Base-by-base conservation (phyloP, 2,329 filamentous ascomycete species). In the Lojkania enalia region DNA sequence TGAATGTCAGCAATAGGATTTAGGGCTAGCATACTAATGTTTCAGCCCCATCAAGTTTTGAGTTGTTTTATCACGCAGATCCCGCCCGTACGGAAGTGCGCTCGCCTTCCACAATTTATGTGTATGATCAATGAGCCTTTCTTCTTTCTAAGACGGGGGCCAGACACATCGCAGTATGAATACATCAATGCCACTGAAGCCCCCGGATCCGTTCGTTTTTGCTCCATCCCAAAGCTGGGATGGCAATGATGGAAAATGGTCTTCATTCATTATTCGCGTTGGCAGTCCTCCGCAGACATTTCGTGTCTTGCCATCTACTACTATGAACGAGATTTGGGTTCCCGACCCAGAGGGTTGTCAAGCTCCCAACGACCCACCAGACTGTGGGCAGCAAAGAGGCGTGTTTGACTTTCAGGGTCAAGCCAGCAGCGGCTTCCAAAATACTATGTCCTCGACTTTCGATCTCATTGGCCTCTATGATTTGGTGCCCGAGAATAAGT, bases 201-300 rank as follows among this genome's bases (percentile, higher is more conserved):
- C n/a, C n/a, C n/a, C n/a, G n/a, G n/a, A n/a, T n/a, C 41, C 3
- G 20, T 19, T 33, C 16, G 30, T 16, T 12, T 36, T 43, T 15
- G 20, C 40, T 2, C 21, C 31, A n/a, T 37, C 40, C 7, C 21
- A 27, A 30, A 23, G 30, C 9, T 43, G 33, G 32, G 38, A 42
- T 20, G 47, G 47, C 2, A 50, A 46, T 20, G 47, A 50, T 23
- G 47, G 47, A 1, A 18, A 33, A 14, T 50, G 42, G 47, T 21
- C 11, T 12, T 16, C 42, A 12, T 50, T 50, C 25, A 25, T 44
- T 9, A 5, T 50, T 6, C 39, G 37, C 3, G 25, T 50, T 12
- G 48, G 48, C 14, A 44, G 35, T 12, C 48, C 48, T 2, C 30
- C 14, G 9, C 48, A 46, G 21, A 44, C 23, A 18, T 46, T 50